Conservation (phyloP, 305 asterid genomes). For the Fraxinus xanthoxyloides region DNA sequence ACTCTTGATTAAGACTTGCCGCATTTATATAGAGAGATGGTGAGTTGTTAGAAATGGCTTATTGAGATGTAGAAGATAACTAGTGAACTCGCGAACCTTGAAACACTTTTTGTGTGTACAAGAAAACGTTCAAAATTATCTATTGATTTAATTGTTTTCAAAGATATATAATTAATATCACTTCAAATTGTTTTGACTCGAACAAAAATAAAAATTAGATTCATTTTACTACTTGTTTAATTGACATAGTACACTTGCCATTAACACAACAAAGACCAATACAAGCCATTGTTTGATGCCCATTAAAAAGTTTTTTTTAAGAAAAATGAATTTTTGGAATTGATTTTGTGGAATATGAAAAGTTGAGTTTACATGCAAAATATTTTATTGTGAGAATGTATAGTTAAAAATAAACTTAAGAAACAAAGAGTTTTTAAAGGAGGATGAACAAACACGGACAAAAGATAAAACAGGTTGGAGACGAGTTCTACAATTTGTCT, state of each 20-base stretch:
- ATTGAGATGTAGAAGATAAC: neutral
- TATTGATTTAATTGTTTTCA: neutral
- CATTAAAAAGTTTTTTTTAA: too few relatives aligned
- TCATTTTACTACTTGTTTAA: neutral
- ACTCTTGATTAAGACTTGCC: neutral
- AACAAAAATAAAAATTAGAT: neutral
- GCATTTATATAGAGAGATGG: neutral
- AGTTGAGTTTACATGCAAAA: neutral
- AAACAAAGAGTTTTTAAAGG: too few relatives aligned
- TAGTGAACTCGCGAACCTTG: neutral
- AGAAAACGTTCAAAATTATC: neutral
- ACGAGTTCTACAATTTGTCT: neutral
- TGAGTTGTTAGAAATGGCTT: neutral
- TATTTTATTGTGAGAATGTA: neutral
- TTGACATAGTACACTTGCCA: neutral
- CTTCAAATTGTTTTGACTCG: neutral
- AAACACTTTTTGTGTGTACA: neutral
- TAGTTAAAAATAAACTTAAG: too few relatives aligned
- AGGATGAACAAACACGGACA: neutral
- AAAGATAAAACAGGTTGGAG: neutral
- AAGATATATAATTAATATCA: neutral
- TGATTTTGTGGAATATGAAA: too few relatives aligned
- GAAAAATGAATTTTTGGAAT: too few relatives aligned
- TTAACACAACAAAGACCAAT: neutral
- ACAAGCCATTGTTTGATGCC: neutral